Conservation (phyloP, 164 flowering plant genomes). For the Aristolochia fimbriata region DNA sequence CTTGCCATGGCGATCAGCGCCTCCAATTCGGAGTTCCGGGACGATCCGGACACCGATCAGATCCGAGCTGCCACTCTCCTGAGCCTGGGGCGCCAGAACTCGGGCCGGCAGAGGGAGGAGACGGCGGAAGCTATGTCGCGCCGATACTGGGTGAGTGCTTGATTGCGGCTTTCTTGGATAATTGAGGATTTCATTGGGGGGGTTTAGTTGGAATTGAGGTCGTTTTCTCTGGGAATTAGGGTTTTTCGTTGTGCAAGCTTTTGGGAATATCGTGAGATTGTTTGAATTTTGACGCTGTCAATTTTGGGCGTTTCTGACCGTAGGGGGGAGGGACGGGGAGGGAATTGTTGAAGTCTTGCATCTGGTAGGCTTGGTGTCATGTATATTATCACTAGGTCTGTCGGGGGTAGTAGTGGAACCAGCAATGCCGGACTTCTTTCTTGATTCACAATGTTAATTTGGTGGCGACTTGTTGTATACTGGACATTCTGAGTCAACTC, state of each 20-base stretch:
- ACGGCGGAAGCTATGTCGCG: slow-evolving; percentile 39
- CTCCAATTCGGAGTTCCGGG: slow-evolving; percentile 50
- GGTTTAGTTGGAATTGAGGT: not conserved
- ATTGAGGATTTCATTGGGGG: not conserved
- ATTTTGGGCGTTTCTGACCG: too few species aligned
- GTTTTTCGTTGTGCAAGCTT: not conserved
- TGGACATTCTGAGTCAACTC: too few species aligned
- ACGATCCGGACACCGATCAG: slow-evolving; percentile 66
- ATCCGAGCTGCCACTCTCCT: slow-evolving; percentile 63
- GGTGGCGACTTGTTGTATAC: too few species aligned
- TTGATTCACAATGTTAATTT: too few species aligned
- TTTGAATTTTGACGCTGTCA: not conserved
- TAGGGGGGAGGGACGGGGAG: too few species aligned
- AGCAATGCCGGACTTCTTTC: too few species aligned
- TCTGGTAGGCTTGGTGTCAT: too few species aligned
- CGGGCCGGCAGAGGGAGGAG: slow-evolving; percentile 23
- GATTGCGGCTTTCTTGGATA: not conserved
- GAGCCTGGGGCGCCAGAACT: slow-evolving; percentile 42
- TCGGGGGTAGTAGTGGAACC: too few species aligned
- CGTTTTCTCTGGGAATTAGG: not conserved
- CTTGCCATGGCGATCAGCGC: slow-evolving; percentile 92
- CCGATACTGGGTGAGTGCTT: slow-evolving; percentile 63
- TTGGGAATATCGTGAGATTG: not conserved
- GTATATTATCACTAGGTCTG: too few species aligned
- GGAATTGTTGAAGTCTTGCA: too few species aligned